These are phyloP conservation scores for Monilinia fructigena DNA, from an alignment of 2,329 filamentous ascomycete species.

Conservation along the genomic window DNA sequence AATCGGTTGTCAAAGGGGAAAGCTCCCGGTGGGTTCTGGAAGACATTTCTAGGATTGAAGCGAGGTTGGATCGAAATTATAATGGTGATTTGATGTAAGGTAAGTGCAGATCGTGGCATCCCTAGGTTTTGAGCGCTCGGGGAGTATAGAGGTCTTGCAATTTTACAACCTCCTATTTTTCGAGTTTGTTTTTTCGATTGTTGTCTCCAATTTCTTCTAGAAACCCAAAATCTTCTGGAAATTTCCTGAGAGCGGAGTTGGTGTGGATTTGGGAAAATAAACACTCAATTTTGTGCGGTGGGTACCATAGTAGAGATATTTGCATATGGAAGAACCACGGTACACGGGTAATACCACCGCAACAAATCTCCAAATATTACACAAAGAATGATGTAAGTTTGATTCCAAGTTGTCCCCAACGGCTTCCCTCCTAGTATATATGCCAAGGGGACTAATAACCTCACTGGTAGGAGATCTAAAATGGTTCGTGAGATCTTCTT, in stretches of 20 bases:
- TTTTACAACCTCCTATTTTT: not conserved
- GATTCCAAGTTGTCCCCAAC: slow-evolving; percentile 8
- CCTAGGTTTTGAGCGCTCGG: not conserved
- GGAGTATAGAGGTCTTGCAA: slow-evolving; percentile 1
- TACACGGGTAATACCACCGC: slow-evolving; percentile 5
- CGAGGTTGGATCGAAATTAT: slow-evolving; percentile 17
- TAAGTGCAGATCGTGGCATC: slow-evolving; percentile 3
- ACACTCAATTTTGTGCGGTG: slow-evolving; percentile 10
- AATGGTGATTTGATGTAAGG: slow-evolving; percentile 10
- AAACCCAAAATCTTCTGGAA: slow-evolving; percentile 2
- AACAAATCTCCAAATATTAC: slow-evolving; percentile 7
- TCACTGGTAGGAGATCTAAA: not conserved
- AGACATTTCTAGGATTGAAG: slow-evolving; percentile 26
- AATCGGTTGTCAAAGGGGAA: slow-evolving; percentile 29
- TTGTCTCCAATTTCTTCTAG: not conserved
- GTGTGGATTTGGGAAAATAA: slow-evolving; percentile 15
- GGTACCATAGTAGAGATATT: slow-evolving; percentile 10
- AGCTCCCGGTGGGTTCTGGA: slow-evolving; percentile 28
- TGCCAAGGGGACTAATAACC: slow-evolving; percentile 1
- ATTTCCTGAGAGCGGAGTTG: not conserved
- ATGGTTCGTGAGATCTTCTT: slow-evolving; percentile 13
- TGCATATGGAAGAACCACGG: slow-evolving; percentile 14
- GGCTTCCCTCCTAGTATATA: not conserved
- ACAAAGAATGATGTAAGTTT: slow-evolving; percentile 12
- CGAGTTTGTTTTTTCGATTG: not conserved